Evolutionary conservation across 805 yeast species (phyloP), one percentile per base, ranked within the genome.

Genomic region (Lipomyces chichibuensis): DNA sequence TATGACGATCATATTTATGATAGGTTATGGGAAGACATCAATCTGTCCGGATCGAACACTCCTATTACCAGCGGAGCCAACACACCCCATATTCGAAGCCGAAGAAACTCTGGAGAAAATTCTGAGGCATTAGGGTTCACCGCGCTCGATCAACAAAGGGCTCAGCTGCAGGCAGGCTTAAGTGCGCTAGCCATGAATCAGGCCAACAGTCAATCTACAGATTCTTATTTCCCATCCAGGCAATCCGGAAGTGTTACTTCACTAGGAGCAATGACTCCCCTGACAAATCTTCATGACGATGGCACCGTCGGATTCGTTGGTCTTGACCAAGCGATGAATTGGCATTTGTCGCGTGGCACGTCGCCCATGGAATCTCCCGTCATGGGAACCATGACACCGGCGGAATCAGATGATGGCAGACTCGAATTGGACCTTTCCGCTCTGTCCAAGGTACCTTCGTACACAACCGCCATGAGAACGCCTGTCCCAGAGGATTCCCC

Each of bases 1-100:
- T 92, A 92, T 76, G 92, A 87, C 66, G 86, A 84, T 63, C 96
- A 91, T 76, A 85, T 91, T 49, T 90, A 89, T 77, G 98, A 92
- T 77, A 81, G 90, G 64, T 77, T 92, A 27, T 92, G 90, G 90
- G 83, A 85, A 46, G 93, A 88, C 65, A 81, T 87, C 8, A 75
- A 82, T 23, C 75, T 79, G 11, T 79, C 82, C 0, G 71, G 71
- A 17, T 66, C 76, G 54, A 78, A 78, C 52, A 76, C 82, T 0
- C 82, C 83, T 9, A 61, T 74, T 27, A 75, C 75, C n/a, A 73
- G 79, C 65, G 82, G 81, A 2, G 73, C 77, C 1, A 74, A 76
- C 37, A 81, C 82, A 1, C 82, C 83, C 71, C 57, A 77, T 74
- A n/a, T 73, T 74, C 69, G 73, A 9, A 76, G 78, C 14, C 65